Base-by-base conservation (phyloP, 495 filamentous ascomycete genomes). In the Neurospora sp. region DNA sequence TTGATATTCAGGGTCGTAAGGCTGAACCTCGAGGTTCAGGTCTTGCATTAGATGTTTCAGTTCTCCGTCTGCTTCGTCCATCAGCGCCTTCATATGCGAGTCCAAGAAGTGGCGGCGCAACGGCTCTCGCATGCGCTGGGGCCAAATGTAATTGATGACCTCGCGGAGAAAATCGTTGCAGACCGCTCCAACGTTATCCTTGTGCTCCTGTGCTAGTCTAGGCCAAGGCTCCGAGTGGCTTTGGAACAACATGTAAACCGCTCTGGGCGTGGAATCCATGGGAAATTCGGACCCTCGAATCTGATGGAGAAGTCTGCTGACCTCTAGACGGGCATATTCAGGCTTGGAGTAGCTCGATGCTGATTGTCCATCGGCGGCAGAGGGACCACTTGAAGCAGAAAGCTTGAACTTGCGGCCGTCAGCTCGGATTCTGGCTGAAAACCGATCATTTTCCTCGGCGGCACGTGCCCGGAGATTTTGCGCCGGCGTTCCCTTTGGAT, bases 101-200 rank as follows among this genome's bases (percentile, higher is more conserved):
- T 83, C 80, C 22, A 83, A 69, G 74, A 84, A 82, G 8, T 78
- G 77, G 31, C 72, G 76, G 12, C 81, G 79, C 16, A 84, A 74
- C 1, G 81, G 81, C 20, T 81, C 76, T 5, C 80, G 79, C 81
- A 84, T 84, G 39, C 81, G 75, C 40, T 77, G 75, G 0, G 82
- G 82, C 81, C 81, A 84, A n/a, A 77, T 77, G 31, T 81, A 80
- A 71, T 82, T 79, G 70, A 84, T 80, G 18, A 84, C 74, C 75
- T 82, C 80, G 72, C 74, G 75, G 16, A 84, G 78, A 70, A 84
- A 84, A 74, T 84, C 80, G 76, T 80, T 82, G 76, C 82, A 84
- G 3, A 83, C 80, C 18, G 82, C 81, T 22, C 80, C 81, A 6
- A 84, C 75, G 22, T 83, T 83, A 59, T 82, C 81, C 76, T 81